Evolutionary conservation across 768 basidiomycete species (phyloP).

Genomic region (Tylopilus balloui): DNA sequence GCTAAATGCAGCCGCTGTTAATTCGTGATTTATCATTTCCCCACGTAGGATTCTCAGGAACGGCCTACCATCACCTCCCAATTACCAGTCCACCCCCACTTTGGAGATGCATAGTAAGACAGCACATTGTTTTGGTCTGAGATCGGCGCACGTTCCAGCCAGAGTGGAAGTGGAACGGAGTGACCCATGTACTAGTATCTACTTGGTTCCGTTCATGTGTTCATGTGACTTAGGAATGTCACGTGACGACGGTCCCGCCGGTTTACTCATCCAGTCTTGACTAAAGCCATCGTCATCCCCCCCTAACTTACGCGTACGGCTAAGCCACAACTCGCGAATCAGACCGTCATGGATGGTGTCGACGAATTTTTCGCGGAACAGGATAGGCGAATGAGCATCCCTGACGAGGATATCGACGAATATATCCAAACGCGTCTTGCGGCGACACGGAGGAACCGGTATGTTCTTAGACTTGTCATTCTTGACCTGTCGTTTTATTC

Average conservation of each 20-base stretch:
- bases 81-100: too few species aligned
- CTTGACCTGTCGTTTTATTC: conserved; percentile 3
- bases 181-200: too few species aligned
- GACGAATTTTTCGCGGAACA: conserved; percentile 53
- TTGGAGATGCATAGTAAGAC: too few species aligned
- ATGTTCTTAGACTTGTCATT: background rate
- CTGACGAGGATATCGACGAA: conserved; percentile 49
- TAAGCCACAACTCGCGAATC: background rate
- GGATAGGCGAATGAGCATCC: conserved; percentile 48
- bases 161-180: too few species aligned
- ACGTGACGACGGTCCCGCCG: too few species aligned
- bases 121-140: too few species aligned
- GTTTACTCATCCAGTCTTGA: too few species aligned
- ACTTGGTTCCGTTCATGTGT: too few species aligned
- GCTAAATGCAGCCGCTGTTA: conserved; percentile 1
- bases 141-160: too few species aligned
- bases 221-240: background rate
- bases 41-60: conserved; percentile 18
- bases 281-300: conserved; percentile 1
- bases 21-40: background rate
- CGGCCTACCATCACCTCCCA: conserved; percentile 3
- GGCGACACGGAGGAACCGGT: conserved; percentile 16
- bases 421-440: conserved; percentile 37
- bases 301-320: conserved; percentile 3
- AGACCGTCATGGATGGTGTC: conserved; percentile 29